Evolutionary conservation across 352 stramenopile genomes (phyloP), one percentile per base, ranked within the genome.

Genomic region (Globisporangium paroecandrum): DNA sequence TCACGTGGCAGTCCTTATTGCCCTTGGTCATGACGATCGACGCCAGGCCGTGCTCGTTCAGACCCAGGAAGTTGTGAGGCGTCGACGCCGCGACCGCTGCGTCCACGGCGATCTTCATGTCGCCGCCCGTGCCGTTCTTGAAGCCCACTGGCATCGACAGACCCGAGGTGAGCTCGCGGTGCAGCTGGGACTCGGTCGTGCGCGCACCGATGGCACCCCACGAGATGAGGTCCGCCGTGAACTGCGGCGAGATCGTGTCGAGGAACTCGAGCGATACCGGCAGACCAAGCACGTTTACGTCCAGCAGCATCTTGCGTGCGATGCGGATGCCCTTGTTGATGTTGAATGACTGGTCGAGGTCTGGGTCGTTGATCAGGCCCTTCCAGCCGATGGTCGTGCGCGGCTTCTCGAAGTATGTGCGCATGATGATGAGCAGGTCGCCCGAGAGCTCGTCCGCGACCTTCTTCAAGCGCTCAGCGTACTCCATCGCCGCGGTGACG

Each of bases 401-500:
- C 24, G 89, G 89, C 74, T 97, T 97, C 69, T 97, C 89, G 68
- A 97, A 97, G 84, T 97, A 97, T 66, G 94, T 85, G 58, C 89
- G 88, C 89, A 97, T 97, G 70, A 97, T 71, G 64, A 97, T 91
- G 54, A 95, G 72, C 61, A 97, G 70, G 70, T 97, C 89, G 59
- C 90, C 80, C 56, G 81, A 80, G 36, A 97, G 68, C 69, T 90
- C 78, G 64, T 93, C 84, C 66, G 81, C 78, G 8, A 96, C 27
- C 41, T 78, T 68, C 61, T 90, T 73, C 43, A 96, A 80, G 29
- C 84, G 79, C 66, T 66, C 41, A 9, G 82, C 49, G 64, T 97
- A 97, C 63, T 97, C 89, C 36, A 94, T 89, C 27, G 87, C 85
- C 15, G 89, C 88, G 25, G 94, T 78, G 34, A 90, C 86, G 67